Evolutionary conservation across 2,329 filamentous ascomycete genomes (phyloP), one percentile per base, ranked within the genome.

Genomic region (Colletotrichum zoysiae): DNA sequence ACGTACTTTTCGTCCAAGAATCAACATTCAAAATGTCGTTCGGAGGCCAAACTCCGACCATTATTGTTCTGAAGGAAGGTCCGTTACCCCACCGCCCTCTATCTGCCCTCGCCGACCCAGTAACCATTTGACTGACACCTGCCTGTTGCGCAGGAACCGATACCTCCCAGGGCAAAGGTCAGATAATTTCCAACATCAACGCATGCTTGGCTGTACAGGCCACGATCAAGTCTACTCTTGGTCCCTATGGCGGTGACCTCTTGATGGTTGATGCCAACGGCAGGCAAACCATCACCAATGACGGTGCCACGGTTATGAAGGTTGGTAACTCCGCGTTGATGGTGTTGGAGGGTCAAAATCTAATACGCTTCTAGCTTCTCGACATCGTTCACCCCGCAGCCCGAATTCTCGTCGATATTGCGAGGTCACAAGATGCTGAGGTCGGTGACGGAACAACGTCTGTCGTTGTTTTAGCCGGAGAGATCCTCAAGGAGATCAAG

Each of bases 261-360:
- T 88, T 99, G 82, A 92, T 99, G 85, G 95, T 98, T 68, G 96
- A 98, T 84, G 92, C 91, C 83, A 98, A 98, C 87, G 96, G 96
- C 82, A 92, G 86, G 83, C 95, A 98, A 86, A 99, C 96, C 67
- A 98, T 99, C 81, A 99, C 96, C 78, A 99, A 99, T 84, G 96
- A 99, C 86, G 96, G 96, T 80, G 96, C 96, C 60, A 99, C 96
- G 62, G 96, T 98, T 74, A 99, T 99, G 96, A 98, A 98, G 91
- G 93, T 94, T 82, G 77, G 83, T 56, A 67, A 44, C 35, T 38
- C 26, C 33, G 26, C 48, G n/a, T 6, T n/a, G 44, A 9, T n/a
- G 14, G 14, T 5, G 23, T 51, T 51, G 9, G 33, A 38, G 18
- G 42, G 42, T 26, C 14, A 5, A 12, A 12, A 11, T 42, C 57